These are phyloP conservation scores for Lasiosphaeria miniovina DNA, from an alignment of 495 filamentous ascomycete species.

Conservation along the genomic window DNA sequence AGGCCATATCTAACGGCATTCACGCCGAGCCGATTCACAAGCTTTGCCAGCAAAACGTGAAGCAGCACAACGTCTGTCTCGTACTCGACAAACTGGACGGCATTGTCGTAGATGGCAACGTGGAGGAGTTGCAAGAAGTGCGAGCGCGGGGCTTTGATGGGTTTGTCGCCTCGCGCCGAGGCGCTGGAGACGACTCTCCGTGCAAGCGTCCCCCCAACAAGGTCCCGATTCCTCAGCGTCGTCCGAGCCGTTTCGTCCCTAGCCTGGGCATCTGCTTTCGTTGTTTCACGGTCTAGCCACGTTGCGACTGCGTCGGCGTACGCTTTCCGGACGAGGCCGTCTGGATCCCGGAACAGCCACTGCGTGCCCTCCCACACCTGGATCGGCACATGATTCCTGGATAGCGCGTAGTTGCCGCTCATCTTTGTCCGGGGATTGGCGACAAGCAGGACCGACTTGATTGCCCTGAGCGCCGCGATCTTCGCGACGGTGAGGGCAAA, in stretches of 20 bases:
- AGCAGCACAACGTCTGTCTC: constrained; percentile 71
- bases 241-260: constrained; percentile 51
- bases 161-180: constrained; percentile 58
- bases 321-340: constrained; percentile 71
- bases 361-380: constrained; percentile 90
- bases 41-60: constrained; percentile 67
- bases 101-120: constrained; percentile 81
- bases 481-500: constrained; percentile 74
- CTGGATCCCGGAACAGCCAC: constrained; percentile 76
- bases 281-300: constrained; percentile 80
- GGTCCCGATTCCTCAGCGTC: constrained; percentile 33
- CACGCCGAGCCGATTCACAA: constrained; percentile 76
- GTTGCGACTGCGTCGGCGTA: constrained; percentile 78
- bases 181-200: constrained; percentile 69
- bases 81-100: constrained; percentile 63
- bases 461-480: constrained; percentile 70
- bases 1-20: constrained; percentile 76
- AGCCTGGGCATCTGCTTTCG: constrained; percentile 59
- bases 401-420: constrained; percentile 58
- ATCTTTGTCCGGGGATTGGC: constrained; percentile 65
- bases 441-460: constrained; percentile 75
- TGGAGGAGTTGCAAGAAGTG: constrained; percentile 82
- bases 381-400: constrained; percentile 69
- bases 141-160: constrained; percentile 52
- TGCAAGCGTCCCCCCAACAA: constrained; percentile 36